These are phyloP conservation scores for Verbascum thapsus DNA, from an alignment of 257 asterid genomes.

Conservation along the genomic window DNA sequence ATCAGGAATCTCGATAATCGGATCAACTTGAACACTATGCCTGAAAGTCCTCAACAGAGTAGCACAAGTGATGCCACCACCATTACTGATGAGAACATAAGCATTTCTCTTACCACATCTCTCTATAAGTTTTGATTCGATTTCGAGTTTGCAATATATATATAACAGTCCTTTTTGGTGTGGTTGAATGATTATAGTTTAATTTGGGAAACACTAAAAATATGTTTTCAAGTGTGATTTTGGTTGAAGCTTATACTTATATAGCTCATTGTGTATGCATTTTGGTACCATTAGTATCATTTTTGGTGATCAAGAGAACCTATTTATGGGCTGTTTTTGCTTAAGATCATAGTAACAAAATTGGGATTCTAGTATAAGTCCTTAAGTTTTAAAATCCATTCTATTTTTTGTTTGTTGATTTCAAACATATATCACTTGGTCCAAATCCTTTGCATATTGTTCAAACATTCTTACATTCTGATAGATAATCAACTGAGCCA, in stretches of 20 bases:
- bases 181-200: background rate
- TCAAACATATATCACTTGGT: too few relatives aligned
- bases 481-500: too few relatives aligned
- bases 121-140: background rate
- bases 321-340: too few relatives aligned
- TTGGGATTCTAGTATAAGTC: too few relatives aligned
- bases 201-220: constrained; percentile 3
- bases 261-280: too few relatives aligned
- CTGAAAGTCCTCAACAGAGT: constrained; percentile 39
- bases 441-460: too few relatives aligned
- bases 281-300: too few relatives aligned
- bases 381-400: too few relatives aligned
- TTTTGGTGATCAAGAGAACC: too few relatives aligned
- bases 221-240: background rate
- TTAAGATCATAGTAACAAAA: too few relatives aligned
- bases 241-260: background rate
- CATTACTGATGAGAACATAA: constrained; percentile 44
- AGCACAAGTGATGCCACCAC: constrained; percentile 70
- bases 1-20: constrained; percentile 27
- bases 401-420: too few relatives aligned
- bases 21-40: constrained; percentile 53
- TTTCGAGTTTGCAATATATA: background rate
- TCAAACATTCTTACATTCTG: too few relatives aligned
- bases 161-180: constrained; percentile 3
- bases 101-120: constrained; percentile 28